Evolutionary conservation across 2,329 filamentous ascomycete genomes (phyloP).

Genomic region (Monascus ruber): DNA sequence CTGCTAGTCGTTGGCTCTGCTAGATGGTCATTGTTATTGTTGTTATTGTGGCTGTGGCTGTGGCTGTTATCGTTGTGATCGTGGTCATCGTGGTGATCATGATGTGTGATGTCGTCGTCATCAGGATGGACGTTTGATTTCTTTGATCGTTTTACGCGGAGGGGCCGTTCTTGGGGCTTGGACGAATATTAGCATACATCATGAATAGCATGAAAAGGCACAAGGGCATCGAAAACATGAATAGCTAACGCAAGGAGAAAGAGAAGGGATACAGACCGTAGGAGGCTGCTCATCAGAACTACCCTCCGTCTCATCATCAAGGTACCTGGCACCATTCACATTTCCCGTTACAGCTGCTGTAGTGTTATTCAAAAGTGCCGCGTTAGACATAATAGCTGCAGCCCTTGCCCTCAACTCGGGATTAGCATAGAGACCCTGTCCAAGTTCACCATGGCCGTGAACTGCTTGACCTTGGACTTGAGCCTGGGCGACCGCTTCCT

Average conservation of each 20-base stretch:
- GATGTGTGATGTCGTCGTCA: slow-evolving; percentile 8
- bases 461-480: slow-evolving; percentile 2
- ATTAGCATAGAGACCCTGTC: slow-evolving; percentile 11
- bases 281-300: slow-evolving; percentile 34
- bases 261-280: slow-evolving; percentile 17
- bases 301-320: slow-evolving; percentile 34
- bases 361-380: slow-evolving; percentile 13
- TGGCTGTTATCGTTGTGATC: slow-evolving; percentile 11
- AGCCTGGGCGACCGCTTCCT: slow-evolving; percentile 19
- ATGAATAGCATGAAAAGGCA: not conserved
- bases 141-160: slow-evolving; percentile 33
- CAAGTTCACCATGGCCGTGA: not conserved
- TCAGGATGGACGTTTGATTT: slow-evolving; percentile 22
- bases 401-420: slow-evolving; percentile 28
- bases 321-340: slow-evolving; percentile 13
- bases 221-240: not conserved
- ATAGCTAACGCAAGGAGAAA: slow-evolving; percentile 1
- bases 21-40: not conserved
- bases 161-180: slow-evolving; percentile 36
- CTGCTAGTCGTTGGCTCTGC: not conserved
- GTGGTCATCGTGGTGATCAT: slow-evolving; percentile 14
- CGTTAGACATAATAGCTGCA: slow-evolving; percentile 19
- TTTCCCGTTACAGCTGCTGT: slow-evolving; percentile 5
- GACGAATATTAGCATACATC: slow-evolving; percentile 1
- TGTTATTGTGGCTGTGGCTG: not conserved